Evolutionary conservation across 345 rosid species (phyloP).

Genomic region (Sonneratia alba): DNA sequence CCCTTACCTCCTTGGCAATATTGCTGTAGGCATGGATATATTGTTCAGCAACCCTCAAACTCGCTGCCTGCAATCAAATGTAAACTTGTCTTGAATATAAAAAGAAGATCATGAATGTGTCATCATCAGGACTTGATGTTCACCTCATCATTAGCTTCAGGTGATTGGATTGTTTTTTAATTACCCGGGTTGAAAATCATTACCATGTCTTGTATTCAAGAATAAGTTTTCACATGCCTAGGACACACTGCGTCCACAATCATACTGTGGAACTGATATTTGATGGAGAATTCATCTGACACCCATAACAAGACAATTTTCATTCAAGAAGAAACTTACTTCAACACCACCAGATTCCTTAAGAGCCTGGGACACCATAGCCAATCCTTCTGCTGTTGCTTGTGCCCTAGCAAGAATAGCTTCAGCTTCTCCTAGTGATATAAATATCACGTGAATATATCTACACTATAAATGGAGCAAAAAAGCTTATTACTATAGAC

Average conservation of each 20-base stretch:
- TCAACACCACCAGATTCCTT: too few species aligned
- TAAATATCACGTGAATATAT: too few species aligned
- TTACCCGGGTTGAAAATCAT: background rate
- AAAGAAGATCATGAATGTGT: background rate
- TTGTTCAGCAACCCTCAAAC: conserved; percentile 77
- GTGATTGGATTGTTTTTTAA: background rate
- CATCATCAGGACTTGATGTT: background rate
- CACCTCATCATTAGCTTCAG: background rate
- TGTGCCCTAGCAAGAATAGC: too few species aligned
- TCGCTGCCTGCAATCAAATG: conserved; percentile 59
- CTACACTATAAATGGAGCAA: background rate
- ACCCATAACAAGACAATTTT: too few species aligned
- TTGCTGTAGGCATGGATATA: conserved; percentile 75
- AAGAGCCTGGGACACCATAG: too few species aligned
- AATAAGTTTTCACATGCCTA: too few species aligned
- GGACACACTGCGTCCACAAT: too few species aligned
- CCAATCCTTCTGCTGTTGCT: too few species aligned
- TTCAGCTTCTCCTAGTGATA: too few species aligned
- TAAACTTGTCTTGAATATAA: background rate
- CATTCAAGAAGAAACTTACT: too few species aligned
- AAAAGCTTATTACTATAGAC: background rate
- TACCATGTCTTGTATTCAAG: background rate
- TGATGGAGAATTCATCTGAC: too few species aligned
- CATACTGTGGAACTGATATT: too few species aligned
- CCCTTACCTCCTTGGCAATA: conserved; percentile 76